phyloP scores from a whole-genome alignment of 1,284 basidiomycete genomes.

The Pholiota adiposa region DNA sequence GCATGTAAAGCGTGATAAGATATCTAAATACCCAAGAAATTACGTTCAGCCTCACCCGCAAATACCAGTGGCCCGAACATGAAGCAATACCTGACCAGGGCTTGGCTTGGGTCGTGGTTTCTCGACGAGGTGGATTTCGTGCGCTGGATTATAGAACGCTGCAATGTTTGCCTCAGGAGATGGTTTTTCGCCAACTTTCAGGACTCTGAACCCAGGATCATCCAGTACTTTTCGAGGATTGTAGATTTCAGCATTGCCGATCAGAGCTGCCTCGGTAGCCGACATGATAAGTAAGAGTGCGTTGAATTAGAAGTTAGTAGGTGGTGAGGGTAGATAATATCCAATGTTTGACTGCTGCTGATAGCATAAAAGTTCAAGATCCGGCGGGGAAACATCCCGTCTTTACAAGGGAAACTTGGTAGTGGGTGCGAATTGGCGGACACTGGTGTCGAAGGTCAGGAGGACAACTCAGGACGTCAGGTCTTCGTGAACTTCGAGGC shows the following conservation, averaged over 20 bases:
- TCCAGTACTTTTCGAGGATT: constrained; percentile 56
- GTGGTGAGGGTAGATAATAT: background rate
- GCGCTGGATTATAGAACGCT: constrained; percentile 61
- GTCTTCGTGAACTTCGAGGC: background rate
- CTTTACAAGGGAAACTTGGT: background rate
- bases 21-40: background rate
- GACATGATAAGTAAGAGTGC: constrained; percentile 14
- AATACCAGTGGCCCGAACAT: constrained; percentile 67
- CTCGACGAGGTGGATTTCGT: constrained; percentile 64
- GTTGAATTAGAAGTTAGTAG: background rate
- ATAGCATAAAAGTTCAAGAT: background rate
- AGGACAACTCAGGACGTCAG: constrained; percentile 1
- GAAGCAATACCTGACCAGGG: constrained; percentile 62
- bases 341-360: background rate
- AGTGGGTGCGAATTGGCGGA: background rate
- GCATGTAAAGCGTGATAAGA: constrained; percentile 4
- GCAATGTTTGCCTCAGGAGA: constrained; percentile 53
- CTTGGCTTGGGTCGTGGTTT: constrained; percentile 61
- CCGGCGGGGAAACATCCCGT: background rate
- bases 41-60: constrained; percentile 50
- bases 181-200: constrained; percentile 50
- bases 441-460: constrained; percentile 6
- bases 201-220: constrained; percentile 53
- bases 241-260: constrained; percentile 49
- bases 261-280: constrained; percentile 24